These are phyloP conservation scores for Penicillium sp. DNA, from an alignment of 2,329 filamentous ascomycete genomes.

Conservation along the genomic window DNA sequence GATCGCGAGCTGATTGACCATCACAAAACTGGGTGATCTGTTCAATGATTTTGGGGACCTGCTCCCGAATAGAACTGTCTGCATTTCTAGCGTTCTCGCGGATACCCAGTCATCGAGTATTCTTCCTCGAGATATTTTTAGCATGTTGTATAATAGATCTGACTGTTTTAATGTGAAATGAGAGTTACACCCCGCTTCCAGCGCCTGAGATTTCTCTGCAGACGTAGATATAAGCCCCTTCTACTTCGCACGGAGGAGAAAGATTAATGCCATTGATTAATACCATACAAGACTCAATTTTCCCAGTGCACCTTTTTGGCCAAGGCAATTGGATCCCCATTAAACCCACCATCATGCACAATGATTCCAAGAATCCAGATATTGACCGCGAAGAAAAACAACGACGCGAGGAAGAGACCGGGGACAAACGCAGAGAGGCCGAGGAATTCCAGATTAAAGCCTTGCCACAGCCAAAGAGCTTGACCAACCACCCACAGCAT, in stretches of 20 bases:
- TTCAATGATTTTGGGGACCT: too few species aligned
- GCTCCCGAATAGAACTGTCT: too few species aligned
- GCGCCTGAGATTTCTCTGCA: too few species aligned
- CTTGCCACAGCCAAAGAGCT: slow-evolving; percentile 75
- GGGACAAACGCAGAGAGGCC: slow-evolving; percentile 83
- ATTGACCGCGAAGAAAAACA: slow-evolving; percentile 84
- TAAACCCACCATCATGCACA: slow-evolving; percentile 64
- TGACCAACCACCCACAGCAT: slow-evolving; percentile 77
- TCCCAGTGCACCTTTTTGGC: slow-evolving; percentile 3
- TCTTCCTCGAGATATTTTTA: too few species aligned
- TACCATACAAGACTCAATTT: neutral
- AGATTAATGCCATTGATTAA: neutral
- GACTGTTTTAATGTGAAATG: too few species aligned
- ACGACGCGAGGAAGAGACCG: slow-evolving; percentile 75
- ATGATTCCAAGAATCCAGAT: slow-evolving; percentile 85
- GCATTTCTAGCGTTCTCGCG: too few species aligned
- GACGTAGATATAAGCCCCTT: too few species aligned
- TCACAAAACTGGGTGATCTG: too few species aligned
- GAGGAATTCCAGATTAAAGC: slow-evolving; percentile 76
- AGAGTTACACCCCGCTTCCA: too few species aligned
- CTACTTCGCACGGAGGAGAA: neutral
- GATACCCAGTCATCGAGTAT: too few species aligned
- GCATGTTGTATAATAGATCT: too few species aligned
- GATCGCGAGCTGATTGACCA: neutral
- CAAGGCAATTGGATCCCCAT: slow-evolving; percentile 1